Base-by-base conservation (phyloP, 345 rosid genomes). In the Acer saccharum region DNA sequence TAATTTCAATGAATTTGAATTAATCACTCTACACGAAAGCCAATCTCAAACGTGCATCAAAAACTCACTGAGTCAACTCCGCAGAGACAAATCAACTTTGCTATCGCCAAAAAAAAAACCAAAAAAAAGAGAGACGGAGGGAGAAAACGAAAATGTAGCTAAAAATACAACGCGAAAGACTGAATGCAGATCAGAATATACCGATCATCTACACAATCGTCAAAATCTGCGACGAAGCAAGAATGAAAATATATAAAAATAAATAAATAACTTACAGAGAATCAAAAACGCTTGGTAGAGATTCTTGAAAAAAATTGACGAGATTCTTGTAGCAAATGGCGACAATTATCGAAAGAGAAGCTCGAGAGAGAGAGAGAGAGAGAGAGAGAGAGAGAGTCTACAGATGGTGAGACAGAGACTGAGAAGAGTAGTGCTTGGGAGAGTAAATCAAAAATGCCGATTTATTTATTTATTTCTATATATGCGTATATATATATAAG, bases 261-360 rank as follows among this genome's bases (percentile, higher is more conserved):
- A n/a, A n/a, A n/a, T 4, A 27, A 29, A 74, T 50, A 70, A 62
- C 76, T 79, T 64, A 76, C 87, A 50, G 48, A 65, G 23, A 65
- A 68, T 61, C 25, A 11, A n/a, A 57, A 80, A 82, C 46, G 77
- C 83, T 76, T 76, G 83, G 77, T 82, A n/a, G n/a, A n/a, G n/a
- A n/a, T 65, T 54, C 20, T 65, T 52, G 63, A 74, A 62, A 62
- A 63, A 46, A 69, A 12, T 17, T 17, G 9, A 65, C 11, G 25
- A 69, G 74, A 62, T 77, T 66, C 61, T 46, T 67, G 71, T 29
- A 61, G 65, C 32, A 75, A 82, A 85, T 65, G 77, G 80, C 76
- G 73, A 76, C 78, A 41, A 60, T 63, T 78, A 27, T 73, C 32
- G 68, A 68, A 61, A 77, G 69, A 68, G 73, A 43, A 65, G 16